These are phyloP conservation scores for Erythrobasidium yunnanense DNA, from an alignment of 768 basidiomycete genomes.

Conservation along the genomic window DNA sequence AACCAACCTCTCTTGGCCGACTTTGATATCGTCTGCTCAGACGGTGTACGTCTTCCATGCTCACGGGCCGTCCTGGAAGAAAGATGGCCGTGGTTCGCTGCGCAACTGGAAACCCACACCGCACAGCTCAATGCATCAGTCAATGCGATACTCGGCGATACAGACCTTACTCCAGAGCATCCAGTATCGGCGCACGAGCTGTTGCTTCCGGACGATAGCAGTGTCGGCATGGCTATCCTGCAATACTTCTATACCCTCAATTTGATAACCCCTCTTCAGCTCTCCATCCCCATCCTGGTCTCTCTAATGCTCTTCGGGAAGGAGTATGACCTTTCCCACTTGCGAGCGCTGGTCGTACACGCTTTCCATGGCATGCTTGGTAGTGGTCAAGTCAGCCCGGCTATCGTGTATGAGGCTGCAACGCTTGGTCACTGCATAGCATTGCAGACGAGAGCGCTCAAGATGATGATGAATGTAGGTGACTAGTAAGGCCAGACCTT, in stretches of 20 bases:
- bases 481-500: not conserved
- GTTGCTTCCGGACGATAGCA: slow-evolving; percentile 75
- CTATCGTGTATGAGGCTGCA: slow-evolving; percentile 31
- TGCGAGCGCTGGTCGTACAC: slow-evolving; percentile 74
- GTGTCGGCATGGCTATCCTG: slow-evolving; percentile 73
- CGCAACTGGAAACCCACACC: slow-evolving; percentile 24
- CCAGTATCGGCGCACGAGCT: slow-evolving; percentile 49
- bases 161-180: not conserved
- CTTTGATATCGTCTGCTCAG: slow-evolving; percentile 85
- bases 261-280: slow-evolving; percentile 79
- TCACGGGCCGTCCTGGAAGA: slow-evolving; percentile 75
- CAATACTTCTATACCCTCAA: slow-evolving; percentile 88
- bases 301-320: slow-evolving; percentile 72
- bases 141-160: no score
- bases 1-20: slow-evolving; percentile 48
- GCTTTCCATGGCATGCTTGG: slow-evolving; percentile 68
- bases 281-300: slow-evolving; percentile 75
- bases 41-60: slow-evolving; percentile 69
- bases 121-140: not conserved
- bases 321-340: slow-evolving; percentile 65
- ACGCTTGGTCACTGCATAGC: slow-evolving; percentile 24
- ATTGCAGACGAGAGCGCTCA: slow-evolving; percentile 24
- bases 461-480: slow-evolving; percentile 27
- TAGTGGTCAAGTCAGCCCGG: slow-evolving; percentile 1
- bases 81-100: slow-evolving; percentile 85